These are phyloP conservation scores for Aspergillus sp. DNA, from an alignment of 2,329 filamentous ascomycete species.

Conservation along the genomic window DNA sequence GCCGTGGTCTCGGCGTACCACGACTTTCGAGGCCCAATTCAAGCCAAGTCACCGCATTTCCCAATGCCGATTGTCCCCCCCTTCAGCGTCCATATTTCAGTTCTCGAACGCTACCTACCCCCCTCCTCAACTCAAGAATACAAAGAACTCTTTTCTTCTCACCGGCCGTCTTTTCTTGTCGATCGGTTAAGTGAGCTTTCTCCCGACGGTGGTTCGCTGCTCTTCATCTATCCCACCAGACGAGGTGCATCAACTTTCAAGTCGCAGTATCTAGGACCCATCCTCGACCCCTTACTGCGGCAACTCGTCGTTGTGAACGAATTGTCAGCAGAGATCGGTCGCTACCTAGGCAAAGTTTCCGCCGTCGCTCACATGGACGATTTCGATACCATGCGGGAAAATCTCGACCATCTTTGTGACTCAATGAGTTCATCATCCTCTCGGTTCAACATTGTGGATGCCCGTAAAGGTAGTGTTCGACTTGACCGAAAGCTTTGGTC, in stretches of 20 bases:
- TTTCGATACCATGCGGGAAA: constrained; percentile 51
- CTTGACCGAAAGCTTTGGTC: constrained; percentile 58
- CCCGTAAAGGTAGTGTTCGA: constrained; percentile 51
- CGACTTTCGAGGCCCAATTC: constrained; percentile 51
- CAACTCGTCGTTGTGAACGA: constrained; percentile 59
- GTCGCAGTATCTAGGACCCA: constrained; percentile 59
- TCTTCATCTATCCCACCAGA: constrained; percentile 64
- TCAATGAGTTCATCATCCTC: constrained; percentile 38
- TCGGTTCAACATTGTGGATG: constrained; percentile 50
- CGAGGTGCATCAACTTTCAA: constrained; percentile 59
- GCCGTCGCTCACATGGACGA: constrained; percentile 56
- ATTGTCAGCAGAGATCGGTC: constrained; percentile 57
- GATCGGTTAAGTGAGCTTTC: constrained; percentile 63
- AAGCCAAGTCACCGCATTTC: constrained; percentile 41
- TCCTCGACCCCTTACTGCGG: constrained; percentile 62
- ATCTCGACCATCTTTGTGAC: constrained; percentile 42
- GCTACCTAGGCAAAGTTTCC: constrained; percentile 54
- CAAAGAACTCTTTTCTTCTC: constrained; percentile 56
- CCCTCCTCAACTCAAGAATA: constrained; percentile 61
- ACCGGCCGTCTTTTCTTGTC: constrained; percentile 57
- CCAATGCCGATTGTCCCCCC: constrained; percentile 61
- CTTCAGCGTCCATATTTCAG: constrained; percentile 59
- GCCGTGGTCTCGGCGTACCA: constrained; percentile 61
- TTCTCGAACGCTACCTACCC: constrained; percentile 66
- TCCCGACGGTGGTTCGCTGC: constrained; percentile 54